A percentile compares a stretch with the other conserved stretches of the same genome.
phyloP scores from a whole-genome alignment of 106 monocot species.

The Narthecium ossifragum region DNA sequence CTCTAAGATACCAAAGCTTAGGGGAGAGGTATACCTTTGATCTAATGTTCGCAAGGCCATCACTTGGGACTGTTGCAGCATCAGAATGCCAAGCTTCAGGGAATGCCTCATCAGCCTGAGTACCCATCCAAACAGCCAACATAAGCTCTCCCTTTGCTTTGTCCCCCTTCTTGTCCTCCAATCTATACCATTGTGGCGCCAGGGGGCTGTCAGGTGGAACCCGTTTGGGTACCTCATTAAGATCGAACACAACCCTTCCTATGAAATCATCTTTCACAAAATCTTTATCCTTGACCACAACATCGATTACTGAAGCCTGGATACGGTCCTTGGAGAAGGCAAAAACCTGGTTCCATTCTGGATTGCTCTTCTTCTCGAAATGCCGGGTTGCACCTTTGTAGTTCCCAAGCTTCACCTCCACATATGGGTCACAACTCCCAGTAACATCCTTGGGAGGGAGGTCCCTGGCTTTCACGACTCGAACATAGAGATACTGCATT shows the following conservation, averaged over 20 bases:
- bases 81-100: too few relatives aligned
- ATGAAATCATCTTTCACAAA: conserved; percentile 9
- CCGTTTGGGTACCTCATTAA: conserved; percentile 17
- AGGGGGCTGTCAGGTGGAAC: conserved; percentile 24
- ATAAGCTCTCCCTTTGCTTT: conserved; percentile 13
- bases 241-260: conserved; percentile 14
- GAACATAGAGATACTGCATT: conserved; percentile 23
- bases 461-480: conserved; percentile 18
- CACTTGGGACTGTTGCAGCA: conserved; percentile 4
- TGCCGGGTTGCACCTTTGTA: conserved; percentile 44
- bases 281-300: conserved; percentile 15
- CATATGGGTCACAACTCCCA: conserved; percentile 47
- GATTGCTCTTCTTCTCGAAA: conserved; percentile 39
- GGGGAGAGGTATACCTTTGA: conserved; percentile 39
- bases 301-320: conserved; percentile 23
- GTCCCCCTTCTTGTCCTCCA: conserved; percentile 7
- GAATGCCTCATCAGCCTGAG: too few relatives aligned
- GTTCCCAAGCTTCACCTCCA: too few relatives aligned
- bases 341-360: too few relatives aligned
- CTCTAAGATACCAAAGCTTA: conserved; percentile 41
- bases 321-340: too few relatives aligned
- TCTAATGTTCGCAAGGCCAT: conserved; percentile 7
- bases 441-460: conserved; percentile 11
- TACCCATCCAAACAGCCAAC: conserved; percentile 19
- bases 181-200: conserved; percentile 20